Evolutionary conservation across 768 basidiomycete species (phyloP).

Genomic region (Lenzites betulinus): DNA sequence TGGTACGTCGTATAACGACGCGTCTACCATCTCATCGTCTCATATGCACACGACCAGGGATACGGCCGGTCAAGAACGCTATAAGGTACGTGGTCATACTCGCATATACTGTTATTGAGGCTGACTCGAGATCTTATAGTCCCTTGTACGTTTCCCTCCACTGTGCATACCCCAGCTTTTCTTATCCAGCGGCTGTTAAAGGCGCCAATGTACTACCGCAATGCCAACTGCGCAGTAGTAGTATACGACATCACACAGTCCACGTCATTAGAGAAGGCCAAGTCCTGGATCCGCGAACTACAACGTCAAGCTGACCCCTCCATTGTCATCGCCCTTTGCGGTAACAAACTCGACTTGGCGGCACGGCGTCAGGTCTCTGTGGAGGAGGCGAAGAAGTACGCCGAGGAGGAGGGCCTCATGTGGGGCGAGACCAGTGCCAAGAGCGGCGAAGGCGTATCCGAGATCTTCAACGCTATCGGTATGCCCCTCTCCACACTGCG

Average conservation of each 20-base stretch:
- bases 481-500: slow-evolving; percentile 24
- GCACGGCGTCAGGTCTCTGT: slow-evolving; percentile 83
- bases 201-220: slow-evolving; percentile 97
- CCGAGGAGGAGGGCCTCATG: slow-evolving; percentile 89
- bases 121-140: slow-evolving; percentile 34
- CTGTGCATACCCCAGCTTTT: neutral
- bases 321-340: slow-evolving; percentile 94
- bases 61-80: slow-evolving; percentile 94
- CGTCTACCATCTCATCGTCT: neutral
- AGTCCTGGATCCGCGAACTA: slow-evolving; percentile 94
- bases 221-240: slow-evolving; percentile 91
- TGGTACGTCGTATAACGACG: slow-evolving; percentile 54
- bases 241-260: slow-evolving; percentile 96
- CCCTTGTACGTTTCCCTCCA: slow-evolving; percentile 43
- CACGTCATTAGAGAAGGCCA: slow-evolving; percentile 91
- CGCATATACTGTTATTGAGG: slow-evolving; percentile 9
- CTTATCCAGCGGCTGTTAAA: slow-evolving; percentile 31
- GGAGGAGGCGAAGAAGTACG: slow-evolving; percentile 91
- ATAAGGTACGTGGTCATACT: slow-evolving; percentile 55
- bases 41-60: slow-evolving; percentile 56
- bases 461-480: slow-evolving; percentile 89
- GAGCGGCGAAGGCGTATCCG: slow-evolving; percentile 81
- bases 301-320: slow-evolving; percentile 97
- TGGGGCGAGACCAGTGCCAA: slow-evolving; percentile 94
- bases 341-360: slow-evolving; percentile 90